Conservation (phyloP, 306 rosid genomes). For the Cucurbita pepo region DNA sequence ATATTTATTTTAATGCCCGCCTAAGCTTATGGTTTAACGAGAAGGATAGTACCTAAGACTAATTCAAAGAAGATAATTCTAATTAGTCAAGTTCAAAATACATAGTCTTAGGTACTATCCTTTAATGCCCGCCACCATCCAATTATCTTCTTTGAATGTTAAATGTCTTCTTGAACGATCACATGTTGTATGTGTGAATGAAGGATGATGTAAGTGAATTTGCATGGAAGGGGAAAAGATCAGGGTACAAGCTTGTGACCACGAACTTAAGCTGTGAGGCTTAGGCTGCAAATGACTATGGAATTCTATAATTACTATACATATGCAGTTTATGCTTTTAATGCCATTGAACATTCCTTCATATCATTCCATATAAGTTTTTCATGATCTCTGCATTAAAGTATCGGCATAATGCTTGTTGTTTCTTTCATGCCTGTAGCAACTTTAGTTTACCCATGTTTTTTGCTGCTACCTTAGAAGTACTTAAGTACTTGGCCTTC, state of each 20-base stretch:
- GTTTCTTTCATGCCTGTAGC: background rate
- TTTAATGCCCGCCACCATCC: no score
- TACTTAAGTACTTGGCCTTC: background rate
- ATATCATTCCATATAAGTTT: background rate
- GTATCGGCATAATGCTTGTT: background rate
- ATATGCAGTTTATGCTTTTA: background rate
- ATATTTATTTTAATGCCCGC: background rate
- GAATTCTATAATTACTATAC: background rate
- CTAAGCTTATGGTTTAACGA: background rate
- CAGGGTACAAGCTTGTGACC: background rate
- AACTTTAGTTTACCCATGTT: background rate
- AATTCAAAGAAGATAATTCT: background rate
- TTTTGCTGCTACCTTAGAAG: background rate
- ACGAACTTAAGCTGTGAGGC: background rate
- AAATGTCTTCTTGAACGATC: background rate
- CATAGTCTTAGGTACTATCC: no score
- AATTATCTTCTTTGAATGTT: no score
- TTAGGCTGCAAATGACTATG: background rate
- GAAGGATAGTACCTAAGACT: background rate
- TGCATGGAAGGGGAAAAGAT: background rate
- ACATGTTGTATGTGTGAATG: background rate
- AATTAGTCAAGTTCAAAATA: background rate
- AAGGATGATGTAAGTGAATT: background rate
- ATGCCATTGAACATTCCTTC: background rate
- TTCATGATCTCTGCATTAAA: background rate